Conservation (phyloP, 2,329 filamentous ascomycete genomes). For the Aspergillus sergii region DNA sequence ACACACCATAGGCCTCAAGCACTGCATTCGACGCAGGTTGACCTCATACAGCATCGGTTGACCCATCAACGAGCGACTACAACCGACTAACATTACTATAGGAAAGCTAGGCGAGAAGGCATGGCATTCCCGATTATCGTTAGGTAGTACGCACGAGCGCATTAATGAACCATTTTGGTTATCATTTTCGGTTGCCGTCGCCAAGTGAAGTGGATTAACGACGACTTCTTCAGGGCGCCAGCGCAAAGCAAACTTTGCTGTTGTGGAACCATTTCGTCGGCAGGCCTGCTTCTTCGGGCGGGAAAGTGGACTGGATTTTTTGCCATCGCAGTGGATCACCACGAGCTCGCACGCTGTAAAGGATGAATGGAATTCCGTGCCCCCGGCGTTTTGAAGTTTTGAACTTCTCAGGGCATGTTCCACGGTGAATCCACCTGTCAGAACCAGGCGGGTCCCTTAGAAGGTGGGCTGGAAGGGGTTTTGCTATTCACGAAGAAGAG, state of each 20-base stretch:
- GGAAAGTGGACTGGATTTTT: slow-evolving; percentile 10
- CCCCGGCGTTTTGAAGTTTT: neutral
- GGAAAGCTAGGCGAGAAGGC: slow-evolving; percentile 6
- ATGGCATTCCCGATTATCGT: neutral
- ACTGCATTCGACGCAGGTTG: neutral
- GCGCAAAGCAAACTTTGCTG: slow-evolving; percentile 4
- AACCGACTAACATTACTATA: neutral
- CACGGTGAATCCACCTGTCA: slow-evolving; percentile 4
- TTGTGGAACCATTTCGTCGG: slow-evolving; percentile 12
- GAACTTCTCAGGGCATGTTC: neutral
- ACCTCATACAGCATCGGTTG: slow-evolving; percentile 5
- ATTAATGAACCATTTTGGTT: neutral
- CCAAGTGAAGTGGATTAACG: neutral
- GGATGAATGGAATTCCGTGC: neutral
- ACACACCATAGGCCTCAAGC: neutral
- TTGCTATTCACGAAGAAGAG: neutral
- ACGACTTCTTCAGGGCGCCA: neutral
- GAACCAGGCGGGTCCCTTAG: neutral
- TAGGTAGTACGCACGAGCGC: neutral
- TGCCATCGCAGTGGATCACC: slow-evolving; percentile 10
- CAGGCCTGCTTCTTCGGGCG: slow-evolving; percentile 18
- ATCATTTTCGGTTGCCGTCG: neutral
- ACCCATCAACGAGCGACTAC: neutral
- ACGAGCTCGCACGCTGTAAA: neutral
- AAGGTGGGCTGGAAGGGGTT: neutral